Evolutionary conservation across 2,329 filamentous ascomycete genomes (phyloP).

Genomic region (Fusarium pseudocircinatum): DNA sequence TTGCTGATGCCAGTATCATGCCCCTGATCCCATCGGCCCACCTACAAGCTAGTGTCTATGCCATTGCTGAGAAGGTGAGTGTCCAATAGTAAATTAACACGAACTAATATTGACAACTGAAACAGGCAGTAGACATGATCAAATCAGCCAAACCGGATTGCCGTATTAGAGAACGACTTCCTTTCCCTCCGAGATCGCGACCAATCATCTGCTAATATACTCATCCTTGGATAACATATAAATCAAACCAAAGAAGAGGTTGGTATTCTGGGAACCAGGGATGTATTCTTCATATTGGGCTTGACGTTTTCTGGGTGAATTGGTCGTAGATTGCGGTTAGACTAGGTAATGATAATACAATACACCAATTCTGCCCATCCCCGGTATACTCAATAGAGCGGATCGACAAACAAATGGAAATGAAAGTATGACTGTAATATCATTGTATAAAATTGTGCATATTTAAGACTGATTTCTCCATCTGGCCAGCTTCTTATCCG

Average conservation of each 20-base stretch:
- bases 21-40: conserved; percentile 41
- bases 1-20: conserved; percentile 42
- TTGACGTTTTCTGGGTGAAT: not conserved
- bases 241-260: not conserved
- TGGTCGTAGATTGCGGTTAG: not conserved
- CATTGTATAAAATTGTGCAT: too few relatives aligned
- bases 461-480: not conserved
- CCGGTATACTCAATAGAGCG: too few relatives aligned
- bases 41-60: conserved; percentile 46
- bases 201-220: not conserved
- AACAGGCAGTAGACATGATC: conserved; percentile 20
- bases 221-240: not conserved
- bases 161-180: not conserved
- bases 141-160: conserved; percentile 1
- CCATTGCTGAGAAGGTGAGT: conserved; percentile 43
- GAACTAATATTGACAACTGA: not conserved
- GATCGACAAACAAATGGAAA: not conserved
- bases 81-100: rapidly evolving
- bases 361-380: not conserved
- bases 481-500: not conserved
- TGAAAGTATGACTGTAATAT: not conserved
- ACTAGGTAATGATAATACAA: not conserved
- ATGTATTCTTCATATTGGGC: too few relatives aligned
- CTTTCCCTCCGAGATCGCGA: not conserved
- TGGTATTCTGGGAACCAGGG: not conserved